Percentiles rank a stretch among this genome's conserved stretches.
phyloP scores from a whole-genome alignment of 441 rosid species.

The Dalechampia spathulata region DNA sequence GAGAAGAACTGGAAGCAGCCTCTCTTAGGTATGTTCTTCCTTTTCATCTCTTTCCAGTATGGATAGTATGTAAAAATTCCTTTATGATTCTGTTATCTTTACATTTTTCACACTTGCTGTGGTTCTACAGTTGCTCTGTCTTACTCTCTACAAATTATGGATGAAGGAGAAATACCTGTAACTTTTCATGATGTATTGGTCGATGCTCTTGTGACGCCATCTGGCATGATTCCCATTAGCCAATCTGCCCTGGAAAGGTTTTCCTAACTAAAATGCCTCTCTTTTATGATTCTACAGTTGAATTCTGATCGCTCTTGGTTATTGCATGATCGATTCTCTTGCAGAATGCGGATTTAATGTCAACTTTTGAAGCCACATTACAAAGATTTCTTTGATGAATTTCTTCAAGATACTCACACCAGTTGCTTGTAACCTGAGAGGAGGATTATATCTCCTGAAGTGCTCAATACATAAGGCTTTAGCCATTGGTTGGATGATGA shows the following conservation, averaged over 20 bases:
- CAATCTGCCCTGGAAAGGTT: slow-evolving; percentile 33
- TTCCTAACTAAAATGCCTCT: neutral
- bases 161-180: slow-evolving; percentile 54
- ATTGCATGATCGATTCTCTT: slow-evolving; percentile 1
- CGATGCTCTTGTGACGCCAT: slow-evolving; percentile 69
- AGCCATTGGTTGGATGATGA: too few species aligned
- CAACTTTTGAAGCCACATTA: slow-evolving; percentile 1
- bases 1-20: slow-evolving; percentile 62
- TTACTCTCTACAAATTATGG: slow-evolving; percentile 66
- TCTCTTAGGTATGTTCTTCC: slow-evolving; percentile 45
- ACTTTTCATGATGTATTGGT: slow-evolving; percentile 51
- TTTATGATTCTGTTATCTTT: too few species aligned
- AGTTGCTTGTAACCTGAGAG: neutral
- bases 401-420: neutral
- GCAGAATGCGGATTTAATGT: slow-evolving; percentile 30
- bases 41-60: neutral
- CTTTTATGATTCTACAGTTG: neutral
- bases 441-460: slow-evolving; percentile 1
- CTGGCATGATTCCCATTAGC: slow-evolving; percentile 55
- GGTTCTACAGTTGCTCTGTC: slow-evolving; percentile 69
- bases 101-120: neutral
- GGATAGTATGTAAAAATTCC: neutral
- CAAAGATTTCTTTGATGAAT: neutral
- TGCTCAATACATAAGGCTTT: neutral
- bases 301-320: slow-evolving; percentile 6